Conservation (phyloP, 2,329 filamentous ascomycete genomes). For the Paecilomyces sp. region DNA sequence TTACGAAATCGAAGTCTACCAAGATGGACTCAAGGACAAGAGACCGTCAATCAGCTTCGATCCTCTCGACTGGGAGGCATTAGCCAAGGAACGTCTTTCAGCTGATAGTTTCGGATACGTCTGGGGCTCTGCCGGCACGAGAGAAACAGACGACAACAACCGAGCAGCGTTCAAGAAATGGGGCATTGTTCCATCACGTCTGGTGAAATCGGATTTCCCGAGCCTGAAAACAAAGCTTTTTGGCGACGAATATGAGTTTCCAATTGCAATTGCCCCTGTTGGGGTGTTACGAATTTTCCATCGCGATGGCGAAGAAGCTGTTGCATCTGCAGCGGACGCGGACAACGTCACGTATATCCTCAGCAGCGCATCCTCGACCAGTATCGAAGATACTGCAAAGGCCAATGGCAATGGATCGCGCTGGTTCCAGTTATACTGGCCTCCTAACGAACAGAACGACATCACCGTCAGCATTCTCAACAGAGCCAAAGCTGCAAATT, state of each 20-base stretch:
- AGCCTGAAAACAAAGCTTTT: conserved; percentile 46
- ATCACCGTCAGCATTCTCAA: conserved; percentile 56
- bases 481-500: conserved; percentile 46
- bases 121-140: conserved; percentile 45
- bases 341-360: conserved; percentile 59
- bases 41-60: conserved; percentile 50
- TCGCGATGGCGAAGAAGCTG: conserved; percentile 54
- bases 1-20: conserved; percentile 39
- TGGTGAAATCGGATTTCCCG: conserved; percentile 31
- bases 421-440: conserved; percentile 74
- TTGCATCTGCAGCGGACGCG: conserved; percentile 52
- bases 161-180: conserved; percentile 22
- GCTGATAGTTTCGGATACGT: conserved; percentile 53
- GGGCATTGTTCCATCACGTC: conserved; percentile 17
- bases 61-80: conserved; percentile 46
- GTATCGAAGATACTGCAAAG: conserved; percentile 58
- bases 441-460: conserved; percentile 48
- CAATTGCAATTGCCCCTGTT: conserved; percentile 58
- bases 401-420: conserved; percentile 49
- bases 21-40: conserved; percentile 38
- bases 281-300: conserved; percentile 65
- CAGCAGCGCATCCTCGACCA: conserved; percentile 55
- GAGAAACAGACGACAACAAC: conserved; percentile 22
- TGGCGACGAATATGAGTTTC: conserved; percentile 39
- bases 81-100: conserved; percentile 43